phyloP scores from a whole-genome alignment of 306 rosid species.

The Vicia faba region DNA sequence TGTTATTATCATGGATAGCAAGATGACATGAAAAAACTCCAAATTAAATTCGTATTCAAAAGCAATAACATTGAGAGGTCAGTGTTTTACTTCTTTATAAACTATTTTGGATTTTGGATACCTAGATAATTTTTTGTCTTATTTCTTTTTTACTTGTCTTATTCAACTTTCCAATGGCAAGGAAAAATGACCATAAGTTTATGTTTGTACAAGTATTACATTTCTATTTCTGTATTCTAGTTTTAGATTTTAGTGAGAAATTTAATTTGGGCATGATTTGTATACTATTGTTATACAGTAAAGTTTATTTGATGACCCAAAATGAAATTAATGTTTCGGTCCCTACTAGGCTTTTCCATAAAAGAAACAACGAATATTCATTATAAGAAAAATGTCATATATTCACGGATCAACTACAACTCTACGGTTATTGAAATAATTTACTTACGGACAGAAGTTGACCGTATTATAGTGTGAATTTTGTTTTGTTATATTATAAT shows the following conservation, averaged over 20 bases:
- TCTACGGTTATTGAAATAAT: too few relatives aligned
- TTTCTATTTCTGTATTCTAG: neutral
- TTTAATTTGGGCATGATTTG: neutral
- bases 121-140: slow-evolving; percentile 14
- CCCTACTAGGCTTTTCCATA: neutral
- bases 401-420: too few relatives aligned
- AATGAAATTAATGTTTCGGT: neutral
- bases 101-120: slow-evolving; percentile 13
- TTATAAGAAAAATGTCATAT: too few relatives aligned
- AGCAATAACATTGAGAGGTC: slow-evolving; percentile 1
- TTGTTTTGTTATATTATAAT: too few relatives aligned
- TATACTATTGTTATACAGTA: slow-evolving; percentile 2
- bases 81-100: slow-evolving; percentile 20
- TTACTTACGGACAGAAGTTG: too few relatives aligned
- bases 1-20: slow-evolving; percentile 6
- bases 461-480: too few relatives aligned
- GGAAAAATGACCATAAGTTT: slow-evolving; percentile 1
- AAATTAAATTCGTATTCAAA: slow-evolving; percentile 7
- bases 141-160: neutral
- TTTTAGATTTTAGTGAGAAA: neutral
- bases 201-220: slow-evolving; percentile 2
- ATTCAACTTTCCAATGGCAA: slow-evolving; percentile 16
- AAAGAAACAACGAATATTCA: neutral
- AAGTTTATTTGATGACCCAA: neutral
- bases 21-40: slow-evolving; percentile 1